A percentile compares a stretch with the other conserved stretches of the same genome.
phyloP scores from a whole-genome alignment of 106 monocot species.

The Dendrobium chrysotoxum region DNA sequence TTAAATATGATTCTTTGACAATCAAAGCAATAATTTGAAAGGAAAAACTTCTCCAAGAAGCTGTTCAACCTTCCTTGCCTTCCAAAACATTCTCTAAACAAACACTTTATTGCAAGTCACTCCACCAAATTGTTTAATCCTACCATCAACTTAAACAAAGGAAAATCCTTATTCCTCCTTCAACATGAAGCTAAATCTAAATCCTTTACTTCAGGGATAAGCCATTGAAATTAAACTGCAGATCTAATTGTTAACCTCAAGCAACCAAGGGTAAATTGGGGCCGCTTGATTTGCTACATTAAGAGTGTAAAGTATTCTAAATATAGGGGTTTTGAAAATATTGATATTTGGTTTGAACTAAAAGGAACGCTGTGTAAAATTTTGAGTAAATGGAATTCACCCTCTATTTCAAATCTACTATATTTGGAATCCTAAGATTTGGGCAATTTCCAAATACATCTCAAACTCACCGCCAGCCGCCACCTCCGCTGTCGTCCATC shows the following conservation, averaged over 20 bases:
- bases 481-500: too few species aligned
- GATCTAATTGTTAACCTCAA: not conserved
- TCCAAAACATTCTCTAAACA: not conserved
- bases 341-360: too few species aligned
- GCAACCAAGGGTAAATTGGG: too few species aligned
- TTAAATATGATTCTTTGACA: not conserved
- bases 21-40: not conserved
- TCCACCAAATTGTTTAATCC: not conserved
- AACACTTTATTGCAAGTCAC: not conserved
- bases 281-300: too few species aligned
- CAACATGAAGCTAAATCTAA: not conserved
- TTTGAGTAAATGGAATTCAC: too few species aligned
- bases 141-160: not conserved
- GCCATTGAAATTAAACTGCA: slow-evolving; percentile 2
- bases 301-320: too few species aligned
- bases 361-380: too few species aligned
- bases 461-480: too few species aligned
- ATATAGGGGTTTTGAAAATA: too few species aligned
- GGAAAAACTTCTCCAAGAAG: not conserved
- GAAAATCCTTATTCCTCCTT: not conserved
- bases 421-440: too few species aligned
- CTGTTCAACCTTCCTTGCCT: not conserved
- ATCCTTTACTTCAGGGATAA: not conserved
- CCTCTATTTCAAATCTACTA: too few species aligned
- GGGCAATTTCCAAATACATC: too few species aligned